phyloP scores from a whole-genome alignment of 345 rosid species.

The Crucihimalaya himalaica region DNA sequence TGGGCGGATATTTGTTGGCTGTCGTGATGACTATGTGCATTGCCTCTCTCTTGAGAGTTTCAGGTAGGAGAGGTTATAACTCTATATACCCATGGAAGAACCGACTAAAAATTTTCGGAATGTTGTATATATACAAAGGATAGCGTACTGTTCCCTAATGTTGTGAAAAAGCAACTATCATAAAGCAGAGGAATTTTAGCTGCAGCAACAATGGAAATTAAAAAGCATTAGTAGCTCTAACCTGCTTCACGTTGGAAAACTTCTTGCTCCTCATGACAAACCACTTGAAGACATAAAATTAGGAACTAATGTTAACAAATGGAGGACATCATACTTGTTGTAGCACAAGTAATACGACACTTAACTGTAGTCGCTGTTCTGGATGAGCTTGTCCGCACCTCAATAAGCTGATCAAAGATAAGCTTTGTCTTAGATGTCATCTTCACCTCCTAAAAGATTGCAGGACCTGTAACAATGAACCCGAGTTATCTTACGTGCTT shows the following conservation, averaged over 20 bases:
- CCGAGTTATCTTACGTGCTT: constrained; percentile 13
- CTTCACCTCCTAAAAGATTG: constrained; percentile 88
- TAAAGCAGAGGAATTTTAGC: neutral
- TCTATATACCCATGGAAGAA: neutral
- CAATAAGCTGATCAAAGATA: constrained; percentile 90
- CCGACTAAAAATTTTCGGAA: neutral
- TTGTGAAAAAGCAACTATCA: neutral
- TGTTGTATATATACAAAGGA: neutral
- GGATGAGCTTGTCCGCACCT: constrained; percentile 47
- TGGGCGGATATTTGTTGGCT: constrained; percentile 86
- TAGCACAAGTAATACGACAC: neutral
- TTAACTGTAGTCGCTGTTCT: no score
- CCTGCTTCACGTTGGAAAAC: constrained; percentile 88
- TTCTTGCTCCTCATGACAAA: no score
- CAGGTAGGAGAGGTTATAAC: neutral
- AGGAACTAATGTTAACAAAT: constrained; percentile 17
- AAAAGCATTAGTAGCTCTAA: constrained; percentile 36
- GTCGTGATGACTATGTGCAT: constrained; percentile 77
- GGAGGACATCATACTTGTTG: constrained; percentile 49
- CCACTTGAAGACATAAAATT: constrained; percentile 15
- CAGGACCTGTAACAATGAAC: constrained; percentile 54
- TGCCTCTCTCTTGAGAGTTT: constrained; percentile 55
- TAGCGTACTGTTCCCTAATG: constrained; percentile 5
- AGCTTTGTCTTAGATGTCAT: constrained; percentile 72
- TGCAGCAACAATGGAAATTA: neutral